Evolutionary conservation across 805 yeast genomes (phyloP).

Genomic region (Hanseniaspora clermontiae): DNA sequence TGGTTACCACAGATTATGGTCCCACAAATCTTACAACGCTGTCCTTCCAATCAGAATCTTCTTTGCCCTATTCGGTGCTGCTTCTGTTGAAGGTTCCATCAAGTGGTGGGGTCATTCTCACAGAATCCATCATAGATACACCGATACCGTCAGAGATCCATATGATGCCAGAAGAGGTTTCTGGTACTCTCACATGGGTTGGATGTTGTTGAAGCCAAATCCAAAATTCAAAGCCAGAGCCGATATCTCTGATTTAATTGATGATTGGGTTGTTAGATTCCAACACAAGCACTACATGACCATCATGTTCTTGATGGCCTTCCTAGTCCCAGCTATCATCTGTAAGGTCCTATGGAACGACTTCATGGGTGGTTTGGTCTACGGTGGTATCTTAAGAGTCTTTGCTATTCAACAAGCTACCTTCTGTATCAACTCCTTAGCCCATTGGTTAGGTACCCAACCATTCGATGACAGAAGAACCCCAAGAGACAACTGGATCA

Average conservation of each 20-base stretch:
- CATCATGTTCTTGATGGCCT: slow-evolving; percentile 49
- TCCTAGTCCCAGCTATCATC: slow-evolving; percentile 47
- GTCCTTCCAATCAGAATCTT: slow-evolving; percentile 47
- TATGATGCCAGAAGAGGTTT: slow-evolving; percentile 75
- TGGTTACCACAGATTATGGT: slow-evolving; percentile 70
- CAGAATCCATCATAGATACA: slow-evolving; percentile 76
- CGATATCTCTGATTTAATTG: slow-evolving; percentile 63
- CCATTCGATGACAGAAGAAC: slow-evolving; percentile 82
- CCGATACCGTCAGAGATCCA: slow-evolving; percentile 73
- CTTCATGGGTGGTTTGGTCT: slow-evolving; percentile 59
- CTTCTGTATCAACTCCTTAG: slow-evolving; percentile 73
- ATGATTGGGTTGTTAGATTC: slow-evolving; percentile 66
- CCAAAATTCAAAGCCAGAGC: slow-evolving; percentile 74
- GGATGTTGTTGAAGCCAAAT: slow-evolving; percentile 73
- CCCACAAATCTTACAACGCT: slow-evolving; percentile 63
- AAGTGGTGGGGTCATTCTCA: slow-evolving; percentile 86
- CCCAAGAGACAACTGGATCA: slow-evolving; percentile 69
- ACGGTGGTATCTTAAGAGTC: slow-evolving; percentile 61
- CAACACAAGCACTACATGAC: slow-evolving; percentile 68
- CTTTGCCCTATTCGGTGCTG: slow-evolving; percentile 69
- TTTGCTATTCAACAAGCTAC: slow-evolving; percentile 71
- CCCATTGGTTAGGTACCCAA: slow-evolving; percentile 77
- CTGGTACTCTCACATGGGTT: slow-evolving; percentile 75
- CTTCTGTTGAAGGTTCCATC: slow-evolving; percentile 72
- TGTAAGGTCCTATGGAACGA: slow-evolving; percentile 49